Conservation (phyloP, 768 basidiomycete species). For the Exidia glandulosa region DNA sequence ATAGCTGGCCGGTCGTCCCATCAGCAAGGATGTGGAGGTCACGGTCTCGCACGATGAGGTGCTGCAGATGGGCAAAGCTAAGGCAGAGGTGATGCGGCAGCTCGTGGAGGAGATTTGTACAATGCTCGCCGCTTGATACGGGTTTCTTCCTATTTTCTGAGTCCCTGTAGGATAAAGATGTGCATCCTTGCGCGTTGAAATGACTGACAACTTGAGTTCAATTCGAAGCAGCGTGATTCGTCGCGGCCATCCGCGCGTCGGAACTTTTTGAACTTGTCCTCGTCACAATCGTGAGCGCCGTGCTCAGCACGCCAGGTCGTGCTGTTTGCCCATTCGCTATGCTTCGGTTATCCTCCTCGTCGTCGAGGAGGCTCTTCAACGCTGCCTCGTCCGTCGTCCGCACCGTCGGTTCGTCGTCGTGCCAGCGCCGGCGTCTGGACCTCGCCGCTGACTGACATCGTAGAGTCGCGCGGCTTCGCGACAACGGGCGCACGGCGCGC, state of each 20-base stretch:
- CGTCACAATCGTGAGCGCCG: background rate
- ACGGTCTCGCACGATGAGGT: conserved; percentile 76
- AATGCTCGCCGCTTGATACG: too few relatives aligned
- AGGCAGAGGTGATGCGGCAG: conserved; percentile 59
- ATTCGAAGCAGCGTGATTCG: background rate
- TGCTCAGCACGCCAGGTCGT: background rate
- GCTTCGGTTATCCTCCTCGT: background rate
- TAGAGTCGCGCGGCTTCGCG: conserved; percentile 37
- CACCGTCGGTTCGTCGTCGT: background rate
- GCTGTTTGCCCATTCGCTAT: background rate
- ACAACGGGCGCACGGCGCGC: conserved; percentile 57
- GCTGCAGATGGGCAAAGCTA: conserved; percentile 47
- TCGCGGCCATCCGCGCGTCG: background rate
- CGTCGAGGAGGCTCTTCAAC: background rate
- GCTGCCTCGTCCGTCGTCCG: background rate
- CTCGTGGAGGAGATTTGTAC: conserved; percentile 54
- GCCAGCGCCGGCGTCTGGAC: background rate
- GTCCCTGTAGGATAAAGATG: too few relatives aligned
- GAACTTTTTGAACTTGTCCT: background rate
- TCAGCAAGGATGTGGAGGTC: conserved; percentile 29
- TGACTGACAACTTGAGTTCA: too few relatives aligned
- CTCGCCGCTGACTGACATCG: background rate
- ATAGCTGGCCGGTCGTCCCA: conserved; percentile 50
- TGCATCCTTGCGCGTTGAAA: too few relatives aligned
- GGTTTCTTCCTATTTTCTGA: too few relatives aligned